Evolutionary conservation across 768 basidiomycete species (phyloP).

Genomic region (Lactarius pseudohatsudake): DNA sequence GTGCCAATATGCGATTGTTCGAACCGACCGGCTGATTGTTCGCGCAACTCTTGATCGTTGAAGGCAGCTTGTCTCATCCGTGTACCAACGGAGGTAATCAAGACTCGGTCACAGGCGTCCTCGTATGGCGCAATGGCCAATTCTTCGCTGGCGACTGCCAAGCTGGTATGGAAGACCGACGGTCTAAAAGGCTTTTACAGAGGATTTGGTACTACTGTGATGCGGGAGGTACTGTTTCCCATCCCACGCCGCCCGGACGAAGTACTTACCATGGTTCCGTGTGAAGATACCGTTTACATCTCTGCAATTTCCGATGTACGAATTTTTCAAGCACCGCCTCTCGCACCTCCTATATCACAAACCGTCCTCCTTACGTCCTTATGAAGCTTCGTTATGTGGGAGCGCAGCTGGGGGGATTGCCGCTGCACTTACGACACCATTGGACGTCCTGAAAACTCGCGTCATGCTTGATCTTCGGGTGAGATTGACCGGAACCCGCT

Average conservation of each 20-base stretch:
- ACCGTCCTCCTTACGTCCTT: constrained; percentile 50
- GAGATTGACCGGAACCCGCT: constrained; percentile 29
- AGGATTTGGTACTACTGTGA: constrained; percentile 80
- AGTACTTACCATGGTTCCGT: constrained; percentile 2
- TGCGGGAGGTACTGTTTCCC: constrained; percentile 51
- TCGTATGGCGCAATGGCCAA: constrained; percentile 57
- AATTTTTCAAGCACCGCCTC: constrained; percentile 71
- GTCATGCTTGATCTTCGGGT: constrained; percentile 94
- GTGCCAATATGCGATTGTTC: background rate
- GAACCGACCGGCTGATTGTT: constrained; percentile 15
- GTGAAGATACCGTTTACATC: constrained; percentile 92
- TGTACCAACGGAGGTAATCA: constrained; percentile 95
- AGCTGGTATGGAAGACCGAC: constrained; percentile 53
- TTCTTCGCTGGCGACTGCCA: constrained; percentile 63
- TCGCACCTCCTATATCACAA: constrained; percentile 55
- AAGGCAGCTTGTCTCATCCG: constrained; percentile 89
- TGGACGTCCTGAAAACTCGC: constrained; percentile 95
- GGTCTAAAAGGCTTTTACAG: constrained; percentile 83
- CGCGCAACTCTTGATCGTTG: background rate
- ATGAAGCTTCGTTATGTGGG: constrained; percentile 86
- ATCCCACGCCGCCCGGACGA: constrained; percentile 3
- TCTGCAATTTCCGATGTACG: constrained; percentile 94
- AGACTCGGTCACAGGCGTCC: constrained; percentile 87
- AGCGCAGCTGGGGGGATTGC: constrained; percentile 89
- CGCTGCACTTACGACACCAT: constrained; percentile 87